phyloP scores from a whole-genome alignment of 83 land plant genomes.

The Larix sibirica region DNA sequence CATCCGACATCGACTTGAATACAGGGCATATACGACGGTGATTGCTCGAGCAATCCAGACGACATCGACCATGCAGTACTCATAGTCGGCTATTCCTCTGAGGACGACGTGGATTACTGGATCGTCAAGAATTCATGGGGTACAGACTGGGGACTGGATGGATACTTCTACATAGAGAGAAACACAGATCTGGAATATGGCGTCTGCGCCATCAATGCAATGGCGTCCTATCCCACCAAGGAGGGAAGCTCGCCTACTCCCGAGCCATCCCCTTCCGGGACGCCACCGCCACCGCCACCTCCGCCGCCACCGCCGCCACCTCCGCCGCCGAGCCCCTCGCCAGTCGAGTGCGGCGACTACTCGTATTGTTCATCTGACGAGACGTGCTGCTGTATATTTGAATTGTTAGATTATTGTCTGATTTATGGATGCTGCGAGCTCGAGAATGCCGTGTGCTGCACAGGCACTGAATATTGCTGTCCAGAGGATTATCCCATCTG shows the following conservation, averaged over 20 bases:
- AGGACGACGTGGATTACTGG: conserved; percentile 40
- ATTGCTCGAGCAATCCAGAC: conserved; percentile 36
- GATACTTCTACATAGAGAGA: conserved; percentile 44
- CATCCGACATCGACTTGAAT: background rate
- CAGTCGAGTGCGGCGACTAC: conserved; percentile 33
- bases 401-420: conserved; percentile 27
- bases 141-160: conserved; percentile 40
- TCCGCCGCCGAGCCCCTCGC: conserved; percentile 29
- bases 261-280: conserved; percentile 19
- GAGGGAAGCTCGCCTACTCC: conserved; percentile 25
- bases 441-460: conserved; percentile 61
- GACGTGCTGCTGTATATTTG: conserved; percentile 59
- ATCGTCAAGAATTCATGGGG: conserved; percentile 73
- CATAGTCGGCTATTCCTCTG: conserved; percentile 44
- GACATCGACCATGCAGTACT: conserved; percentile 58
- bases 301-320: conserved; percentile 30
- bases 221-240: conserved; percentile 61
- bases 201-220: conserved; percentile 41
- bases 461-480: conserved; percentile 48
- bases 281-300: conserved; percentile 30
- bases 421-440: conserved; percentile 56
- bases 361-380: conserved; percentile 32
- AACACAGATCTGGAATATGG: conserved; percentile 21
- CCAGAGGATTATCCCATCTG: conserved; percentile 54
- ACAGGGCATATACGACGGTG: conserved; percentile 57